Percentiles rank a stretch among this genome's conserved stretches.
phyloP scores from a whole-genome alignment of 257 asterid species.

The Eustoma russellianum region DNA sequence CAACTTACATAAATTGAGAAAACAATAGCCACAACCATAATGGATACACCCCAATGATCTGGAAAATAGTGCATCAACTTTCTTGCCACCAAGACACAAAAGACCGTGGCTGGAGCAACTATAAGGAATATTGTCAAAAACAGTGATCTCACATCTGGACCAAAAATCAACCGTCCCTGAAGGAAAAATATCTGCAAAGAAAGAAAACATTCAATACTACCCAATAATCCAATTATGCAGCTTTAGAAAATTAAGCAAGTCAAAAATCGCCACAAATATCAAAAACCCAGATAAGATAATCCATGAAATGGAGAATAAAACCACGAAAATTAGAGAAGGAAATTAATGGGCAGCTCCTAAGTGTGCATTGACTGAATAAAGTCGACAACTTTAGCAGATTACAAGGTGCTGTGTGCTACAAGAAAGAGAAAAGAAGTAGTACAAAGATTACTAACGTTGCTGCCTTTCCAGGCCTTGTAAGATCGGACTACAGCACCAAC shows the following conservation, averaged over 20 bases:
- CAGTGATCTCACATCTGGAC: constrained; percentile 68
- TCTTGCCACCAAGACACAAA: constrained; percentile 57
- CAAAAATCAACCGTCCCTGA: constrained; percentile 71
- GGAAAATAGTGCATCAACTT: constrained; percentile 60
- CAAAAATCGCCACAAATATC: not conserved
- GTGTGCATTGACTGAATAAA: not conserved
- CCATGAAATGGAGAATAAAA: not conserved
- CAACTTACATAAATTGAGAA: constrained; percentile 64
- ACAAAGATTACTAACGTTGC: constrained; percentile 18
- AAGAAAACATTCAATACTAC: not conserved
- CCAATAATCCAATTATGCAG: too few relatives aligned
- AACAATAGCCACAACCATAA: constrained; percentile 39
- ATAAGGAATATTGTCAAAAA: constrained; percentile 52
- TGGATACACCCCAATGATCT: constrained; percentile 54
- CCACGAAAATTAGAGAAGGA: not conserved
- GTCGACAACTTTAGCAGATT: not conserved
- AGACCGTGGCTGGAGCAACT: constrained; percentile 58
- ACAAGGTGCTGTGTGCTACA: not conserved
- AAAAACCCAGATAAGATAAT: not conserved
- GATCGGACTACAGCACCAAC: constrained; percentile 12
- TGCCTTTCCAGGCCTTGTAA: constrained; percentile 33
- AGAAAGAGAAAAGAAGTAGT: not conserved
- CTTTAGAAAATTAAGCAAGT: too few relatives aligned
- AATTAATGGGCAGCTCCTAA: too few relatives aligned
- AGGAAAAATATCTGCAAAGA: constrained; percentile 63